Percentiles rank a stretch among this genome's conserved stretches.
phyloP scores from a whole-genome alignment of 2,329 filamentous ascomycete genomes.

The Cercospora zeae-maydis region DNA sequence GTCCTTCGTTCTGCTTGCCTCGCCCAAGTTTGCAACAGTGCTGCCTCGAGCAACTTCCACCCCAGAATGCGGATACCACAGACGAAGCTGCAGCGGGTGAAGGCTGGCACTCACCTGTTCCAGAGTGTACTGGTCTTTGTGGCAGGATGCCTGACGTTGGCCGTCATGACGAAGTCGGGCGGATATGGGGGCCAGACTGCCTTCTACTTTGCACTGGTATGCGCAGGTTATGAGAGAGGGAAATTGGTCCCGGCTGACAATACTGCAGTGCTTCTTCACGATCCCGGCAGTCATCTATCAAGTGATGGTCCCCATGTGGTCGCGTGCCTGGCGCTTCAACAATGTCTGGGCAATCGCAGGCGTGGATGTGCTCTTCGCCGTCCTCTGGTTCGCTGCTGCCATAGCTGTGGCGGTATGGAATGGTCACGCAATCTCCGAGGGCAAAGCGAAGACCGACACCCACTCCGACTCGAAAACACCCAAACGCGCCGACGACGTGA shows the following conservation, averaged over 20 bases:
- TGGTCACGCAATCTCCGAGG: constrained; percentile 51
- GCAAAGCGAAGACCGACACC: constrained; percentile 37
- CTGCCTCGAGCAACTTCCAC: background rate
- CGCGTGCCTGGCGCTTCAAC: constrained; percentile 55
- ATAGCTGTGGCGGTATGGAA: constrained; percentile 56
- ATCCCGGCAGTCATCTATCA: constrained; percentile 59
- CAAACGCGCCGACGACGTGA: constrained; percentile 19
- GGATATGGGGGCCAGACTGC: constrained; percentile 53
- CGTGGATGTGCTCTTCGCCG: constrained; percentile 52
- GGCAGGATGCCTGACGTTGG: constrained; percentile 55
- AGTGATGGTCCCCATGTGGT: constrained; percentile 59
- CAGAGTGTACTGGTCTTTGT: constrained; percentile 58
- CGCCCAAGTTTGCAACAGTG: background rate
- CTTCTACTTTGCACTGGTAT: constrained; percentile 58
- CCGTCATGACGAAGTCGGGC: constrained; percentile 55
- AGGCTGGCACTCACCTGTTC: constrained; percentile 53
- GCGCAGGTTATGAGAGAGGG: constrained; percentile 20
- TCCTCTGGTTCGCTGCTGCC: constrained; percentile 60
- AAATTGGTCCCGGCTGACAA: background rate
- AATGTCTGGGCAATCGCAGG: constrained; percentile 59
- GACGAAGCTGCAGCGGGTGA: constrained; percentile 52
- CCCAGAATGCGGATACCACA: constrained; percentile 43
- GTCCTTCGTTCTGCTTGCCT: background rate
- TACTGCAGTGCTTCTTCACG: constrained; percentile 55
- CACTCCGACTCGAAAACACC: constrained; percentile 7